Conservation (phyloP, 2,329 filamentous ascomycete species). For the Pyrenochaeta sp. region DNA sequence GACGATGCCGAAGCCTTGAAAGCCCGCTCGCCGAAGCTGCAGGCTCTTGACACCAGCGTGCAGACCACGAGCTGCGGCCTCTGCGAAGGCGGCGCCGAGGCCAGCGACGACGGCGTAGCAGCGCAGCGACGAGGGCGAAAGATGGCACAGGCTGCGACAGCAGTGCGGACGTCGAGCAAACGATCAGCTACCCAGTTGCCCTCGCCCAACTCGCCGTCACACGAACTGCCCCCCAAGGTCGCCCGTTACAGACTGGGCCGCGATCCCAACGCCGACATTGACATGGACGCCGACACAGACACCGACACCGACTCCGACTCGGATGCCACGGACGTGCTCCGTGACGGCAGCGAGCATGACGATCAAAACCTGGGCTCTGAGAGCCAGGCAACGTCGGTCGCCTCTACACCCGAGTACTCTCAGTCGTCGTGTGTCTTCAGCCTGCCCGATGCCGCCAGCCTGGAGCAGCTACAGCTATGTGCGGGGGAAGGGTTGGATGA, state of each 20-base stretch:
- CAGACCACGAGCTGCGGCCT: constrained; percentile 42
- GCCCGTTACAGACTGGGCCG: constrained; percentile 36
- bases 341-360: constrained; percentile 21
- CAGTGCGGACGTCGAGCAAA: constrained; percentile 44
- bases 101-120: constrained; percentile 22
- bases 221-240: constrained; percentile 47
- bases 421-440: constrained; percentile 21
- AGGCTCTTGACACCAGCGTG: constrained; percentile 47
- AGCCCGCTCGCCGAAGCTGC: constrained; percentile 45
- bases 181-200: constrained; percentile 48
- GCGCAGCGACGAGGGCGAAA: constrained; percentile 37
- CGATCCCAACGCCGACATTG: constrained; percentile 18
- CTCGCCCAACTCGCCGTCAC: constrained; percentile 45
- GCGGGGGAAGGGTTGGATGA: constrained; percentile 22
- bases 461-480: constrained; percentile 28
- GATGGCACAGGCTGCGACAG: constrained; percentile 30
- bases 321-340: constrained; percentile 21
- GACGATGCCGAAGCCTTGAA: constrained; percentile 44
- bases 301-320: constrained; percentile 32
- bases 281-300: constrained; percentile 24
- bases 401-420: constrained; percentile 31
- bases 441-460: constrained; percentile 30
- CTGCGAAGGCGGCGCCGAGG: constrained; percentile 33
- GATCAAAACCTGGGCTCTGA: constrained; percentile 24
- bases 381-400: constrained; percentile 28